phyloP scores from a whole-genome alignment of 768 basidiomycete genomes.

The Coprinellus micaceus region DNA sequence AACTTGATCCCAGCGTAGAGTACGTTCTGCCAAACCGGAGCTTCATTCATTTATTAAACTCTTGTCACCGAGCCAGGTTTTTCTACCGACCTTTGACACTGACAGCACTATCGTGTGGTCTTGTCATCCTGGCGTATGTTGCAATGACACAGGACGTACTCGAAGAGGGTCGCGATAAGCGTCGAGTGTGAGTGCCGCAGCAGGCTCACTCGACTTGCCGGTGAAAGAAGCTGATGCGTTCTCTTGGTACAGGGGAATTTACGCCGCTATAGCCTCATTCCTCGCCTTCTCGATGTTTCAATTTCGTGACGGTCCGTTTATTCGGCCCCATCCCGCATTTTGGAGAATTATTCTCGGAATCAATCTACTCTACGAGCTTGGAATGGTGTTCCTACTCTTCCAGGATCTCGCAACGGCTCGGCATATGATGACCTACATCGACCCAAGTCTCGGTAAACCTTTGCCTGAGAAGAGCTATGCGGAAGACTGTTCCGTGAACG shows the following conservation, averaged over 20 bases:
- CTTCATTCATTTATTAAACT: constrained; percentile 8
- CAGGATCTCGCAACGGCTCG: constrained; percentile 79
- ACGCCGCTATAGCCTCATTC: constrained; percentile 71
- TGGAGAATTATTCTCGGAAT: constrained; percentile 78
- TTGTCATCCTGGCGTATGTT: constrained; percentile 72
- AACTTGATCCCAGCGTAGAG: constrained; percentile 80
- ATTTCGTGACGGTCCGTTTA: constrained; percentile 86
- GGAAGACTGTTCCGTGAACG: constrained; percentile 69
- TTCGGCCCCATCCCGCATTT: constrained; percentile 84
- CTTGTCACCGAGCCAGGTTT: constrained; percentile 48
- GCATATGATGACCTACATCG: constrained; percentile 75
- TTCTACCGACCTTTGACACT: constrained; percentile 84
- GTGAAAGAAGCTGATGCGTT: constrained; percentile 10
- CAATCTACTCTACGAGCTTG: constrained; percentile 81
- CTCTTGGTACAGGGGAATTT: constrained; percentile 54
- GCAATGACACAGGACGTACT: constrained; percentile 83
- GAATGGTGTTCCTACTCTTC: constrained; percentile 80
- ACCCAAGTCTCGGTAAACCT: constrained; percentile 64
- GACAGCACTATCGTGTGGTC: constrained; percentile 62
- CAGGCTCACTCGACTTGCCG: constrained; percentile 2
- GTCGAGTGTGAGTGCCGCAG: constrained; percentile 57
- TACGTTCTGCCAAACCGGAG: constrained; percentile 32
- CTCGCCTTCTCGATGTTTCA: constrained; percentile 82
- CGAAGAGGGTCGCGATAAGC: constrained; percentile 78
- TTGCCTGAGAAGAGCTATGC: constrained; percentile 86